Conservation (phyloP, 1,284 basidiomycete species). For the Vanrija pseudolonga region DNA sequence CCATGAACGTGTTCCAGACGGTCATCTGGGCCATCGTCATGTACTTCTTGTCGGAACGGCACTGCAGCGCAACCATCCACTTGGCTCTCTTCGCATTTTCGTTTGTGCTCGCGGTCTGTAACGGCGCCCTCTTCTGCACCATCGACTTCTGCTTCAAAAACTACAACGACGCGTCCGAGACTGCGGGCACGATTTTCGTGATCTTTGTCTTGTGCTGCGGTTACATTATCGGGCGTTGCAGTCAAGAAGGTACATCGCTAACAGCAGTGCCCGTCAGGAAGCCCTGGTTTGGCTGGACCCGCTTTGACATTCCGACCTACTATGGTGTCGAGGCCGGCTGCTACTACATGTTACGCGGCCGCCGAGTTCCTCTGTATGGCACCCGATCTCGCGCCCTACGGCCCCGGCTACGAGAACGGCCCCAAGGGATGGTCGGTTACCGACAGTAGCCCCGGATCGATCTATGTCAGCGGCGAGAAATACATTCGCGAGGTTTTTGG, state of each 20-base stretch:
- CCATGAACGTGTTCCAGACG: slow-evolving; percentile 44
- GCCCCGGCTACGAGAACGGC: slow-evolving; percentile 28
- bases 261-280: slow-evolving; percentile 23
- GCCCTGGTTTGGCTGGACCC: slow-evolving; percentile 28
- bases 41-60: slow-evolving; percentile 39
- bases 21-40: slow-evolving; percentile 46
- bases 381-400: slow-evolving; percentile 45
- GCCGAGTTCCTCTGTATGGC: slow-evolving; percentile 40
- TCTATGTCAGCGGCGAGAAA: slow-evolving; percentile 62
- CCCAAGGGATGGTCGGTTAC: slow-evolving; percentile 41
- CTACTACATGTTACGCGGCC: slow-evolving; percentile 50
- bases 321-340: slow-evolving; percentile 24
- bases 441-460: slow-evolving; percentile 29
- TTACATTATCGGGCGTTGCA: slow-evolving; percentile 21
- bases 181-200: slow-evolving; percentile 32
- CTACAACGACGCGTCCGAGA: slow-evolving; percentile 39
- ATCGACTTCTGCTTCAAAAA: slow-evolving; percentile 35
- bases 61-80: slow-evolving; percentile 30
- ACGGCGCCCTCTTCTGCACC: slow-evolving; percentile 33
- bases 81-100: slow-evolving; percentile 40
- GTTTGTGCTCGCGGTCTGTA: slow-evolving; percentile 22
- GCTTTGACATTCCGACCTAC: slow-evolving; percentile 50
- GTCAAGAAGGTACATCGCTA: too few relatives aligned
- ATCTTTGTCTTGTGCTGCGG: slow-evolving; percentile 29
- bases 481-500: slow-evolving; percentile 56